These are phyloP conservation scores for Phytophthora capsici DNA, from an alignment of 352 stramenopile genomes.

Conservation along the genomic window DNA sequence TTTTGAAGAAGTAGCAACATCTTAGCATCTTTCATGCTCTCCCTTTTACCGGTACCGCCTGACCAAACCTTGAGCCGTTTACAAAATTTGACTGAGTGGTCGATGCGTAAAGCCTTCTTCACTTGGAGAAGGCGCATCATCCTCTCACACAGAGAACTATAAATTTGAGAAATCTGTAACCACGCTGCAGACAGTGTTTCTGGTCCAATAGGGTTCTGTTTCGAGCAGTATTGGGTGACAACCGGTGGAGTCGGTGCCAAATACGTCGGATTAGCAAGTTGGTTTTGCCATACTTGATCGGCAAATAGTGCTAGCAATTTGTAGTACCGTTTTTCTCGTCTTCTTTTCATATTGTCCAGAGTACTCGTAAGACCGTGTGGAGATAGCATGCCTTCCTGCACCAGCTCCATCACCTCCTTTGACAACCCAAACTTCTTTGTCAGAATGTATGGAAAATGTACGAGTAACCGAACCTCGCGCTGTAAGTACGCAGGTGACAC, in stretches of 20 bases:
- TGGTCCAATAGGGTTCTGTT: background rate
- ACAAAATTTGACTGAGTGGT: conserved; percentile 13
- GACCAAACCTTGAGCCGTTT: conserved; percentile 9
- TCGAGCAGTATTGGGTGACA: background rate
- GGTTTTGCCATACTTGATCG: background rate
- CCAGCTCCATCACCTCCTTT: background rate
- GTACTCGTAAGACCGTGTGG: conserved; percentile 4
- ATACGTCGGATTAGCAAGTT: background rate
- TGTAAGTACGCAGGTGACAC: background rate
- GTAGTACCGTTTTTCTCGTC: conserved; percentile 14
- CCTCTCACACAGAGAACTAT: background rate
- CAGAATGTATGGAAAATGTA: background rate
- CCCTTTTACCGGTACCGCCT: background rate
- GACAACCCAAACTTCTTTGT: background rate
- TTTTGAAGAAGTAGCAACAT: conserved; percentile 16
- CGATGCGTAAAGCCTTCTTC: conserved; percentile 1
- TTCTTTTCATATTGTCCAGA: background rate
- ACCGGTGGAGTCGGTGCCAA: background rate
- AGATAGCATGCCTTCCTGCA: conserved; percentile 7
- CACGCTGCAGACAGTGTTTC: background rate
- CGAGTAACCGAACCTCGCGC: background rate
- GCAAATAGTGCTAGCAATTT: conserved; percentile 8
- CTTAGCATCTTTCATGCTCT: conserved; percentile 11
- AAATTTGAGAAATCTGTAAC: background rate
- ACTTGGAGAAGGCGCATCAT: background rate